phyloP scores from a whole-genome alignment of 192 early-diverging fungal species.

The Borealophlyctis nickersoniae region DNA sequence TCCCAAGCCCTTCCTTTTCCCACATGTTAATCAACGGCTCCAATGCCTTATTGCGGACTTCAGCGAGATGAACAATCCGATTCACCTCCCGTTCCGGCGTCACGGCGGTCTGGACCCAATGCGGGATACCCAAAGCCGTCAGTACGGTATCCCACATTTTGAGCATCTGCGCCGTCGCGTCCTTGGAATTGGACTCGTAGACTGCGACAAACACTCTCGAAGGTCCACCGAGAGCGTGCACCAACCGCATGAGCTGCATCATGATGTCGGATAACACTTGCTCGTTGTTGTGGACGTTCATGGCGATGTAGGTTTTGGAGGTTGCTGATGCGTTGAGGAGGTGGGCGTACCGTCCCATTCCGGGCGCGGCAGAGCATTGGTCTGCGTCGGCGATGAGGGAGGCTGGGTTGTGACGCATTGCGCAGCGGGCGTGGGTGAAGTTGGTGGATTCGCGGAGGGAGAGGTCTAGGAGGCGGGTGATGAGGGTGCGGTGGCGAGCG shows the following conservation, averaged over 20 bases:
- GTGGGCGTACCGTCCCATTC: neutral
- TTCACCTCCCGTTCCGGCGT: neutral
- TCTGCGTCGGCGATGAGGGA: too few relatives aligned
- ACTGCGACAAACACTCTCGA: neutral
- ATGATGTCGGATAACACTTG: neutral
- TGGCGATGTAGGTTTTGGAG: neutral
- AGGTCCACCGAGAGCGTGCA: neutral
- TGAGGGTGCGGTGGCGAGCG: too few relatives aligned
- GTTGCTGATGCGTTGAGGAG: neutral
- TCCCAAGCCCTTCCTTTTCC: too few relatives aligned
- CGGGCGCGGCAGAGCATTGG: too few relatives aligned
- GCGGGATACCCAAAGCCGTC: neutral
- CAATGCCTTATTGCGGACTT: neutral
- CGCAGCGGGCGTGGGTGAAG: too few relatives aligned
- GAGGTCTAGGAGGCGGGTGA: too few relatives aligned
- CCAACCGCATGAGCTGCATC: neutral
- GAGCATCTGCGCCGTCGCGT: neutral
- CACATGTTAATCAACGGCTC: neutral
- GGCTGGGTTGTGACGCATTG: too few relatives aligned
- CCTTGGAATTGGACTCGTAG: neutral
- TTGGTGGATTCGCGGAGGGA: too few relatives aligned
- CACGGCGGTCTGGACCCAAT: neutral
- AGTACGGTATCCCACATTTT: neutral
- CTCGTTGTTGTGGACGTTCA: neutral
- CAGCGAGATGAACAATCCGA: neutral